phyloP scores from a whole-genome alignment of 163 green algal species.

The Chlamydomonas reinhardtii region DNA sequence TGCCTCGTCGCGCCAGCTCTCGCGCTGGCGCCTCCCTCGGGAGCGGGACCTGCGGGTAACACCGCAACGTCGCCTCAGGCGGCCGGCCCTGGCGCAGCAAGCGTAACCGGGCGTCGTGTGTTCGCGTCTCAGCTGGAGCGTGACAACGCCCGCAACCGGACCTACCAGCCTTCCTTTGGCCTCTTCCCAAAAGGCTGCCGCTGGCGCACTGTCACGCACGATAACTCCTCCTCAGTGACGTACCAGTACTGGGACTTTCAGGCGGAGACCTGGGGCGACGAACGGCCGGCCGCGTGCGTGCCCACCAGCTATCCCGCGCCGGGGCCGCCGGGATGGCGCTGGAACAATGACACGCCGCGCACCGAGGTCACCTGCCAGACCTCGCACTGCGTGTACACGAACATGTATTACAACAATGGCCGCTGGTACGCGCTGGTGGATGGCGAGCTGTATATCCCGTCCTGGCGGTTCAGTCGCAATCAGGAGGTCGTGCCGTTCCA shows the following conservation, averaged over 20 bases:
- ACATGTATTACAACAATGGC: conserved; percentile 90
- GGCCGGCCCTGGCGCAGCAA: no score
- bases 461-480: conserved; percentile 71
- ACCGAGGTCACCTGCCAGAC: conserved; percentile 69
- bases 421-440: conserved; percentile 84
- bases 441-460: conserved; percentile 49
- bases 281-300: conserved; percentile 71
- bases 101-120: background rate
- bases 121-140: conserved; percentile 1
- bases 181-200: conserved; percentile 82
- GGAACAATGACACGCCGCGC: conserved; percentile 64
- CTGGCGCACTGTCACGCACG: conserved; percentile 72
- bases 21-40: no score
- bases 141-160: conserved; percentile 18
- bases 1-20: no score
- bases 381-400: conserved; percentile 82
- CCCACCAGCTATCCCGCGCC: conserved; percentile 51
- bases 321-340: conserved; percentile 53
- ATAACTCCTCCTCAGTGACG: conserved; percentile 45
- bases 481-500: conserved; percentile 81
- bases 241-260: conserved; percentile 85
- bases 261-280: conserved; percentile 58
- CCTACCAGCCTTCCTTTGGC: conserved; percentile 68
- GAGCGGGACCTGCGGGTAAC: no score
- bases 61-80: no score